Percentiles rank a stretch among this genome's conserved stretches.
Conservation (phyloP, 2,329 filamentous ascomycete species). For the Alternaria rosae region DNA sequence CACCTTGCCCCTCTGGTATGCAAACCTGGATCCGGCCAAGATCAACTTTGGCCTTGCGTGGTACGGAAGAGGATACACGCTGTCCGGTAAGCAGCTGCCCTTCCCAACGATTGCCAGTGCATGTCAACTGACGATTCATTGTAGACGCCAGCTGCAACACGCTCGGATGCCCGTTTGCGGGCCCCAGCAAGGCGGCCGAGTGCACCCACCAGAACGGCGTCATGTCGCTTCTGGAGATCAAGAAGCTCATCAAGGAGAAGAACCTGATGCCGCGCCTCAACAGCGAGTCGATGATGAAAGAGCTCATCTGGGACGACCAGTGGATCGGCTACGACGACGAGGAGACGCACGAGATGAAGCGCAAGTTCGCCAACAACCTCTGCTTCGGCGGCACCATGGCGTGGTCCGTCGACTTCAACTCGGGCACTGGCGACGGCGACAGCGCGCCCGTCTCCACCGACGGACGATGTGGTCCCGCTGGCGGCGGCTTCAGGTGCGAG, state of each 20-base stretch:
- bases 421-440: neutral
- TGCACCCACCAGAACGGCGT: slow-evolving; percentile 42
- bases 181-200: slow-evolving; percentile 13
- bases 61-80: slow-evolving; percentile 52
- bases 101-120: too few relatives aligned
- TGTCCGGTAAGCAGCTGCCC: neutral
- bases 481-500: neutral
- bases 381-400: slow-evolving; percentile 36
- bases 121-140: too few relatives aligned
- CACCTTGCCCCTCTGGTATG: slow-evolving; percentile 52
- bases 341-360: slow-evolving; percentile 55
- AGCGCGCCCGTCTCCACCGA: neutral
- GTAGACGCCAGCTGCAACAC: slow-evolving; percentile 19
- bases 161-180: slow-evolving; percentile 47
- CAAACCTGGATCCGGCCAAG: slow-evolving; percentile 51
- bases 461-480: neutral
- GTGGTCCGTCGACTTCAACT: slow-evolving; percentile 26
- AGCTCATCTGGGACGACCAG: slow-evolving; percentile 41
- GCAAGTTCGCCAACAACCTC: slow-evolving; percentile 47
- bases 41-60: slow-evolving; percentile 56
- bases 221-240: slow-evolving; percentile 47
- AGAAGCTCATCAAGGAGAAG: slow-evolving; percentile 31
- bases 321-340: slow-evolving; percentile 53
- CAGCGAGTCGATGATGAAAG: slow-evolving; percentile 40
- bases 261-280: slow-evolving; percentile 27